A percentile compares a stretch with the other conserved stretches of the same genome.
Evolutionary conservation across 2,329 filamentous ascomycete species (phyloP).

Genomic region (Aspergillus sergii): DNA sequence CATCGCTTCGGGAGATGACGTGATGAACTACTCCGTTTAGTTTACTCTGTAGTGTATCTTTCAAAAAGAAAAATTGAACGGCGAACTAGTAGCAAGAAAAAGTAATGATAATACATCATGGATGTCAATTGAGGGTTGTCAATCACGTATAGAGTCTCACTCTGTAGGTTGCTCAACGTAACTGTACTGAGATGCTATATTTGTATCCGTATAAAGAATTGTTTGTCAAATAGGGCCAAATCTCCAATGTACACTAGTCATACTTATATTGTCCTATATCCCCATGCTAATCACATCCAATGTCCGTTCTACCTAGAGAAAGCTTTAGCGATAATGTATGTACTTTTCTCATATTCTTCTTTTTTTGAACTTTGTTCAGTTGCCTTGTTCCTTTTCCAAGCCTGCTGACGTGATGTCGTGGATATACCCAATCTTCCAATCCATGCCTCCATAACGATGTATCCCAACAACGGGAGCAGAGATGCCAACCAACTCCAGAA

Average conservation of each 20-base stretch:
- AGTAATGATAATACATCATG: neutral
- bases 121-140: no score
- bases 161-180: no score
- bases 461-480: neutral
- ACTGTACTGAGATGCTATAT: no score
- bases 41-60: no score
- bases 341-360: neutral
- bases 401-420: neutral
- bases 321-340: neutral
- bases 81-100: neutral
- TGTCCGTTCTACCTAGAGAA: neutral
- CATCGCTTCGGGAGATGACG: neutral
- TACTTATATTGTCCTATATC: neutral
- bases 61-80: neutral
- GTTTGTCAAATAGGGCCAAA: no score
- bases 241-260: neutral
- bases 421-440: neutral
- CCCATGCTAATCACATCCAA: neutral
- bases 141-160: no score
- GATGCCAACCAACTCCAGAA: neutral
- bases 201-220: no score
- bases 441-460: neutral
- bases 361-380: neutral
- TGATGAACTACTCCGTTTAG: neutral
- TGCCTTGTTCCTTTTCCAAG: neutral